These are phyloP conservation scores for Dendrobium officinale DNA, from an alignment of 106 monocot species.

Conservation along the genomic window DNA sequence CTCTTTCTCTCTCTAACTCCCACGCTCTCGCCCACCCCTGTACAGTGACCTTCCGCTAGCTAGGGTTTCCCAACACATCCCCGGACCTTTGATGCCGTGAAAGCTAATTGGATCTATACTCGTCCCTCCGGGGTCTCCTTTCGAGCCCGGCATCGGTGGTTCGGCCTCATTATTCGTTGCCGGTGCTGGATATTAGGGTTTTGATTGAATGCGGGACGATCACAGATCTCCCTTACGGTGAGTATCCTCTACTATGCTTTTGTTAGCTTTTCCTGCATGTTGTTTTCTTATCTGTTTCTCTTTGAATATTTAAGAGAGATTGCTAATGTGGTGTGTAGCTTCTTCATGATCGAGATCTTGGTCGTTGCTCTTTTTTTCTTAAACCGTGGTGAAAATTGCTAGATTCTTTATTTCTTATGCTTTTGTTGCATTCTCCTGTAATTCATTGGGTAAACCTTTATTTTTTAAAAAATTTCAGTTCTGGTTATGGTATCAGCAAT, in stretches of 20 bases:
- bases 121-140: neutral
- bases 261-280: no score
- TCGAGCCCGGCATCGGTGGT: conserved; percentile 8
- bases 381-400: neutral
- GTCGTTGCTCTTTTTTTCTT: neutral
- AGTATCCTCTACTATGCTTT: neutral
- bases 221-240: neutral
- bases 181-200: neutral
- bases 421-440: neutral
- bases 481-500: neutral
- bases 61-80: neutral
- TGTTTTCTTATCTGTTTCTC: neutral
- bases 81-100: neutral
- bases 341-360: neutral
- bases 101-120: conserved; percentile 17
- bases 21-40: neutral
- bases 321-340: no score
- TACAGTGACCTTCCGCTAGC: neutral
- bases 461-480: neutral
- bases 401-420: neutral
- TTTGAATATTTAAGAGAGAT: neutral
- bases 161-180: neutral
- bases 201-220: neutral
- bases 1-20: conserved; percentile 13
- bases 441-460: neutral